A percentile compares a stretch with the other conserved stretches of the same genome.
These are phyloP conservation scores for Ophiostoma sp. DNA, from an alignment of 2,329 filamentous ascomycete species.

Conservation along the genomic window DNA sequence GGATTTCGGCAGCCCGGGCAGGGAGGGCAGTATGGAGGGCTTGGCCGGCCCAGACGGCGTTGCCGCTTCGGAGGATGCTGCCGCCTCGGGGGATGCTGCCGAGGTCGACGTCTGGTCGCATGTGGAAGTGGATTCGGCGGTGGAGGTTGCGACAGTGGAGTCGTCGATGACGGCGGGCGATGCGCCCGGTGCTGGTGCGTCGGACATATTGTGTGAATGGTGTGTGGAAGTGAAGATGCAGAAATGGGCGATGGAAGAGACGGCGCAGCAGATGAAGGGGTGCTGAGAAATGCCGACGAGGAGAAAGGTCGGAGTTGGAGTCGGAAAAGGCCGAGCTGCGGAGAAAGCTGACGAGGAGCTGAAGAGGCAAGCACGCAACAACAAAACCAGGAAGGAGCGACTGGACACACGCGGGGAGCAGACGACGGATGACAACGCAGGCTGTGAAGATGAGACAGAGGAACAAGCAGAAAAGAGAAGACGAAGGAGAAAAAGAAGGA, in stretches of 20 bases:
- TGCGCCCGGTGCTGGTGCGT: neutral
- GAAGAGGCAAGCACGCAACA: neutral
- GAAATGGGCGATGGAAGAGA: neutral
- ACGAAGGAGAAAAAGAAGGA: neutral
- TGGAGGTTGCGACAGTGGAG: slow-evolving; percentile 7
- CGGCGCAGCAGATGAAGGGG: neutral
- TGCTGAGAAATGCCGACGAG: slow-evolving; percentile 7
- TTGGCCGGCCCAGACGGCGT: neutral
- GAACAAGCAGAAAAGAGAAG: neutral
- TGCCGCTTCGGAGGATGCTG: neutral
- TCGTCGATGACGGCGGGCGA: neutral
- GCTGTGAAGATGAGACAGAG: neutral
- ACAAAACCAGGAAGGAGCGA: neutral
- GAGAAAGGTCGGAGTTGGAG: neutral
- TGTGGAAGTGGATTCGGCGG: slow-evolving; percentile 6
- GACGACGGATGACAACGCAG: no score
- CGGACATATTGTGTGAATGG: neutral
- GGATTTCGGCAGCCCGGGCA: neutral
- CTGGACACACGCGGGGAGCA: neutral
- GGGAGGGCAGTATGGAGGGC: neutral
- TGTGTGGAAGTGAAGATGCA: neutral
- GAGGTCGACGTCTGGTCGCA: neutral
- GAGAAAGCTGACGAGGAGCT: neutral
- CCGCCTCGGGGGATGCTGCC: neutral
- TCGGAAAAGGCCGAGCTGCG: slow-evolving; percentile 2